Percentiles rank a stretch among this genome's conserved stretches.
Evolutionary conservation across 495 filamentous ascomycete genomes (phyloP).

Genomic region (Echria macrotheca): DNA sequence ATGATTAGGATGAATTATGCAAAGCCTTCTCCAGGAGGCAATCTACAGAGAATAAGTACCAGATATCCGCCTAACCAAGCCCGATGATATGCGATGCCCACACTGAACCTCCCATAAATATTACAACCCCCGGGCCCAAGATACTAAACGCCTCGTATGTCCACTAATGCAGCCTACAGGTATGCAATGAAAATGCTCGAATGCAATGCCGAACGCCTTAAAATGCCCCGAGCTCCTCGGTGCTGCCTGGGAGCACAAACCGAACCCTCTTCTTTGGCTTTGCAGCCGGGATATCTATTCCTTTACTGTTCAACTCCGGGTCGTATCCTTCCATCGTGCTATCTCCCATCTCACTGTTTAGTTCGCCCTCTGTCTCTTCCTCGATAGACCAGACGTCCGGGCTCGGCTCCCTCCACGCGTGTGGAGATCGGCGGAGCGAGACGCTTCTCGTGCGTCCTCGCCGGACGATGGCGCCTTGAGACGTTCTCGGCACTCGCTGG

Average conservation of each 20-base stretch:
- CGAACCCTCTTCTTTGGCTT: constrained; percentile 47
- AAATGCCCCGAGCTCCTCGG: background rate
- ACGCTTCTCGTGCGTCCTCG: constrained; percentile 1
- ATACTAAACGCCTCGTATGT: too few species aligned
- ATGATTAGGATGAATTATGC: too few species aligned
- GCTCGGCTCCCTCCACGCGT: constrained; percentile 47
- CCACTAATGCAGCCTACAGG: too few species aligned
- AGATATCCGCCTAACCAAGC: too few species aligned
- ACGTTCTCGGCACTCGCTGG: background rate
- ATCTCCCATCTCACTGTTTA: constrained; percentile 31
- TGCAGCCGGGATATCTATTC: constrained; percentile 39
- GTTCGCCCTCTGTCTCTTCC: constrained; percentile 43
- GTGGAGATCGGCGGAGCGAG: constrained; percentile 29
- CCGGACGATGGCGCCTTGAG: background rate
- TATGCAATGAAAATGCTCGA: too few species aligned
- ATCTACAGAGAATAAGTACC: too few species aligned
- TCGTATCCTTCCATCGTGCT: constrained; percentile 18
- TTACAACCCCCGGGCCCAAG: too few species aligned
- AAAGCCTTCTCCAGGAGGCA: too few species aligned
- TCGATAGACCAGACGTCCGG: constrained; percentile 49
- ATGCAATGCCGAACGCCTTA: too few species aligned
- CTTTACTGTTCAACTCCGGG: constrained; percentile 15
- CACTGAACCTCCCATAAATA: too few species aligned
- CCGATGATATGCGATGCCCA: too few species aligned
- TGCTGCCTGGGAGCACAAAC: constrained; percentile 43